These are phyloP conservation scores for Dactylonectria estremocensis DNA, from an alignment of 2,329 filamentous ascomycete species.

Conservation along the genomic window DNA sequence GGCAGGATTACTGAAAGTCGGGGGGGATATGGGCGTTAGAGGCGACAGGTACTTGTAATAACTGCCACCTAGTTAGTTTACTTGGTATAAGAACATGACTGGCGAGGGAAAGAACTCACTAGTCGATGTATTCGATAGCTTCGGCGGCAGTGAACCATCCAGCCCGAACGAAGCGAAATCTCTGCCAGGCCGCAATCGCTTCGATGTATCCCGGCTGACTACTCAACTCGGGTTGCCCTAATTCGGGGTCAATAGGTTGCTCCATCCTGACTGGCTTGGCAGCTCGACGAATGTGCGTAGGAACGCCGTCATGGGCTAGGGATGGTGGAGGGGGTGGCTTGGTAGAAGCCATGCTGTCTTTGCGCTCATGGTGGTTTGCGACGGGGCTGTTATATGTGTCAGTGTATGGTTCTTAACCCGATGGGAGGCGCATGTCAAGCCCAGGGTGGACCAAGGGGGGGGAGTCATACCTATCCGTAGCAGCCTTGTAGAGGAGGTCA, in stretches of 20 bases:
- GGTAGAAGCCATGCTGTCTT: conserved; percentile 39
- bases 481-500: conserved; percentile 91
- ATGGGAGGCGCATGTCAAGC: conserved; percentile 7
- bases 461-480: conserved; percentile 70
- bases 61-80: conserved; percentile 58
- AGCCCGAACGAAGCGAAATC: conserved; percentile 94
- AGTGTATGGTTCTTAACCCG: conserved; percentile 18
- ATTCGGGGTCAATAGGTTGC: conserved; percentile 63
- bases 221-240: conserved; percentile 61
- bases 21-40: conserved; percentile 92
- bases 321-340: conserved; percentile 35
- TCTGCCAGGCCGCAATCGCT: conserved; percentile 88
- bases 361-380: conserved; percentile 44
- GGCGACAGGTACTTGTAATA: conserved; percentile 95
- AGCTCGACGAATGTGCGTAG: conserved; percentile 36
- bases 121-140: conserved; percentile 93
- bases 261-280: conserved; percentile 47
- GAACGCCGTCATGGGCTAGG: conserved; percentile 39
- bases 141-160: conserved; percentile 97
- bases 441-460: conserved; percentile 18
- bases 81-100: background rate
- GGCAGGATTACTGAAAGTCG: conserved; percentile 87
- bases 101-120: conserved; percentile 69
- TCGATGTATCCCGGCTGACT: conserved; percentile 73
- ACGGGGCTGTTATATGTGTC: conserved; percentile 42